Base-by-base conservation (phyloP, 2,329 filamentous ascomycete species). In the Diaporthe amygdali region DNA sequence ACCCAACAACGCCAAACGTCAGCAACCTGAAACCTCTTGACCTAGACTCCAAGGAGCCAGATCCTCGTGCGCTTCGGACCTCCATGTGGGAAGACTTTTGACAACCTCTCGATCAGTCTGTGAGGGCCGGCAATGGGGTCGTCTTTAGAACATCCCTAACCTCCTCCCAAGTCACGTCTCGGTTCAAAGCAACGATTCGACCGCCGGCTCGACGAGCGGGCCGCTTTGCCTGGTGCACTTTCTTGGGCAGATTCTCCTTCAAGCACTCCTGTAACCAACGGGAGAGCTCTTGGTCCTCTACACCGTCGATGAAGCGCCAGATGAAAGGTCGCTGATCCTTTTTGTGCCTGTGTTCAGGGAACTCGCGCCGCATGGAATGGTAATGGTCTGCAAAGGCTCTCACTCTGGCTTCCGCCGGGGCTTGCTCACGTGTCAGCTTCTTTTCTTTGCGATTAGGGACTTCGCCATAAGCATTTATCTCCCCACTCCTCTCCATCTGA, bases 281-380 rank as follows among this genome's bases (percentile, higher is more conserved):
- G 6, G 73, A 73, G 30, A 74, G 54, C 22, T 67, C 72, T 2
- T 56, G 49, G 49, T 74, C 67, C 20, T 73, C 49, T n/a, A 77
- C 76, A 34, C 73, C 69, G 27, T 71, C 66, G 37, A 78, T 70
- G 61, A 78, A 78, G 9, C 68, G 54, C 74, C 76, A 75, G 68
- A 78, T 75, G 34, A 76, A 77, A 3, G 27, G 10, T 2, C 71
- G 39, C 20, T 71, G 39, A n/a, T 71, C 37, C 4, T 8, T 69
- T n/a, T 20, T 25, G 5, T 61, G 56, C 25, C 8, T 63, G 25
- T 32, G 34, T 0, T 61, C 59, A 12, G 76, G 71, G 25, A 72
- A 73, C 8, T 30, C 64, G n/a, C 67, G 71, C 12, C 71, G 73
- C 30, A 54, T 68, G 22, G 51, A 39, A 9, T 69, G 69, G 72